These are phyloP conservation scores for Thalassiosira hispida DNA, from an alignment of 352 stramenopile genomes.

Conservation along the genomic window DNA sequence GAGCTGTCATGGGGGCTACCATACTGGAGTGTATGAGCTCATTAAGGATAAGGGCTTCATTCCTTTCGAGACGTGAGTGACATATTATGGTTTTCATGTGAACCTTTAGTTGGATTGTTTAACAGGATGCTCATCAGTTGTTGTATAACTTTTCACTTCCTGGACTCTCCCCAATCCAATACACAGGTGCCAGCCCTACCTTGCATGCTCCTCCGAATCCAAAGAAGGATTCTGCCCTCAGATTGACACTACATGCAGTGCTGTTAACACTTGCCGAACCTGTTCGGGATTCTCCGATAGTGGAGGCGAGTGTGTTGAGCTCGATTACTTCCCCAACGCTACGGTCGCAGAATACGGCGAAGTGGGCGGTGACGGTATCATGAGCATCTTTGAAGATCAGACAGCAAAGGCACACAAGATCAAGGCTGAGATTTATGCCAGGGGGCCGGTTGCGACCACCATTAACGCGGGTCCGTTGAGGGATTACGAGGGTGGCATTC, in stretches of 20 bases:
- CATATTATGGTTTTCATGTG: not conserved
- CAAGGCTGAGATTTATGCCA: constrained; percentile 93
- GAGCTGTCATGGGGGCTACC: constrained; percentile 91
- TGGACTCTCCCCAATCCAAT: no score
- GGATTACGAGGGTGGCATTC: constrained; percentile 93
- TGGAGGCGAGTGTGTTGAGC: constrained; percentile 86
- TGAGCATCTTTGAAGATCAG: constrained; percentile 38
- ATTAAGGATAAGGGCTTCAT: constrained; percentile 74
- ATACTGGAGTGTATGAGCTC: constrained; percentile 88
- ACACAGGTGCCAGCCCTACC: constrained; percentile 88
- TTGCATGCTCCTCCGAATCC: constrained; percentile 82
- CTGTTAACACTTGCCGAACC: constrained; percentile 91
- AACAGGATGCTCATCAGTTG: not conserved
- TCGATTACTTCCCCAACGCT: constrained; percentile 92
- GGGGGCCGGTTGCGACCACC: constrained; percentile 92
- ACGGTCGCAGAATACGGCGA: constrained; percentile 92
- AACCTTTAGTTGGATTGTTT: not conserved
- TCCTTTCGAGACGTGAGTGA: constrained; percentile 90
- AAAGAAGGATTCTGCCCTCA: constrained; percentile 67
- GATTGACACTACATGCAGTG: constrained; percentile 74
- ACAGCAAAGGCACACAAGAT: constrained; percentile 89
- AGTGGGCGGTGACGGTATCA: constrained; percentile 15
- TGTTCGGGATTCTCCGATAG: constrained; percentile 78
- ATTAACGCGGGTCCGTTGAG: constrained; percentile 89
- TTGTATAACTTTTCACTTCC: no score